These are phyloP conservation scores for Naematelia aurantialba DNA, from an alignment of 768 basidiomycete species.

Conservation along the genomic window DNA sequence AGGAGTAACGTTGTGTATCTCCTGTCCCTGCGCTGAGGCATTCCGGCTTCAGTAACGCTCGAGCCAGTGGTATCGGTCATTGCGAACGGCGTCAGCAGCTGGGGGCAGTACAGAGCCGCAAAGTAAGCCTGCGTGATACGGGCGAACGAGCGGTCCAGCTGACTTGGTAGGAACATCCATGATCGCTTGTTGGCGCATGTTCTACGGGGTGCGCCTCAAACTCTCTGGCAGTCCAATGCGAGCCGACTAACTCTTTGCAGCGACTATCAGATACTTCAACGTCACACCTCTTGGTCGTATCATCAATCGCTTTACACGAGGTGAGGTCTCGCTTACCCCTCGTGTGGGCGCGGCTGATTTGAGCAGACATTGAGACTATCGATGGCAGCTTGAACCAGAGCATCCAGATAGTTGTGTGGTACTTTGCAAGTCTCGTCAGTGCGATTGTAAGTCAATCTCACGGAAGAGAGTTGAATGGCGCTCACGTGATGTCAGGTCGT, in stretches of 20 bases:
- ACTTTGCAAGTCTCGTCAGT: conserved; percentile 70
- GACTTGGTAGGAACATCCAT: conserved; percentile 30
- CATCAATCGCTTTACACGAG: conserved; percentile 76
- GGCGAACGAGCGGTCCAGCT: conserved; percentile 4
- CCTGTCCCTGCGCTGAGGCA: background rate
- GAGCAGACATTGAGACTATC: conserved; percentile 69
- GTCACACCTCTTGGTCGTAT: conserved; percentile 61
- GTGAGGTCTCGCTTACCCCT: conserved; percentile 1
- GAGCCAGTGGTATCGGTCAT: conserved; percentile 27
- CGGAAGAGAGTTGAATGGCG: background rate
- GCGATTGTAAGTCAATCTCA: conserved; percentile 62
- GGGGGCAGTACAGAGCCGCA: conserved; percentile 38
- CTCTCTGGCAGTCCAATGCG: too few species aligned
- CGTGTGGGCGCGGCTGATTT: conserved; percentile 6
- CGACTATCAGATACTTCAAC: conserved; percentile 45
- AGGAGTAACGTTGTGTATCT: background rate
- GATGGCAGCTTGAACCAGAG: conserved; percentile 62
- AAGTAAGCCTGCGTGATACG: conserved; percentile 16
- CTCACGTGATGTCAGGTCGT: conserved; percentile 14
- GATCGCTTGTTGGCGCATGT: conserved; percentile 37
- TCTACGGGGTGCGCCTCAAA: conserved; percentile 26
- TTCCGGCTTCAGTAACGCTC: conserved; percentile 18
- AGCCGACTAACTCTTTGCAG: conserved; percentile 9
- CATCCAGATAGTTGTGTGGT: conserved; percentile 67
- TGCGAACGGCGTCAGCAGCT: conserved; percentile 25